Evolutionary conservation across 2,329 filamentous ascomycete species (phyloP).

Genomic region (Arthrobotrys iridis): DNA sequence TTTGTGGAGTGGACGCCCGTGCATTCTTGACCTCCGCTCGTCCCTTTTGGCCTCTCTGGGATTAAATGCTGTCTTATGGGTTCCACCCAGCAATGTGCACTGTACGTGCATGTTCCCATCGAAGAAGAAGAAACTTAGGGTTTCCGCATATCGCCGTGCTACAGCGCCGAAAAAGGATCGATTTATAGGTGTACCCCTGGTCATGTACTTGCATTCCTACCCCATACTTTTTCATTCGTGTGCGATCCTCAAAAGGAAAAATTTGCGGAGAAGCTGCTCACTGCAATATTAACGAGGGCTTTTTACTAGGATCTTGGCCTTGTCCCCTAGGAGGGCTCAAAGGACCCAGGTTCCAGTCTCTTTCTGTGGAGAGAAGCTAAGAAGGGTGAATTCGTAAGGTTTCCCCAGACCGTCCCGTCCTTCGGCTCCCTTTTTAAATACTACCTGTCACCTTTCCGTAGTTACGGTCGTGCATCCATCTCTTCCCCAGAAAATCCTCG

Average conservation of each 20-base stretch:
- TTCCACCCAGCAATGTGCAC: conserved; percentile 40
- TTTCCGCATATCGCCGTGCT: conserved; percentile 52
- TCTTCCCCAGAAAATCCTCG: conserved; percentile 51
- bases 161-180: conserved; percentile 39
- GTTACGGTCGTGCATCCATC: conserved; percentile 39
- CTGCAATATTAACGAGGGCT: conserved; percentile 42
- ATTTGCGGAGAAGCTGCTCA: conserved; percentile 47
- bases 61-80: background rate
- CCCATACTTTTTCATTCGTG: conserved; percentile 52
- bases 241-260: conserved; percentile 50
- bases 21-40: conserved; percentile 30
- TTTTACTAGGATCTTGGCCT: conserved; percentile 29
- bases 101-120: background rate
- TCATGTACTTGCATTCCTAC: conserved; percentile 47
- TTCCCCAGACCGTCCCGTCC: conserved; percentile 48
- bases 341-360: conserved; percentile 44
- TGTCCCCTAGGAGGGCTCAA: background rate
- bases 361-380: conserved; percentile 36
- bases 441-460: conserved; percentile 45
- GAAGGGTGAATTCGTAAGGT: conserved; percentile 12
- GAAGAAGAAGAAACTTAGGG: conserved; percentile 12
- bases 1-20: conserved; percentile 32
- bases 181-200: conserved; percentile 29
- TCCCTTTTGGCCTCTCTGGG: background rate
- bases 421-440: conserved; percentile 55